Percentiles rank a stretch among this genome's conserved stretches.
phyloP scores from a whole-genome alignment of 805 yeast species.

The Helenozyma rhizophorensis region DNA sequence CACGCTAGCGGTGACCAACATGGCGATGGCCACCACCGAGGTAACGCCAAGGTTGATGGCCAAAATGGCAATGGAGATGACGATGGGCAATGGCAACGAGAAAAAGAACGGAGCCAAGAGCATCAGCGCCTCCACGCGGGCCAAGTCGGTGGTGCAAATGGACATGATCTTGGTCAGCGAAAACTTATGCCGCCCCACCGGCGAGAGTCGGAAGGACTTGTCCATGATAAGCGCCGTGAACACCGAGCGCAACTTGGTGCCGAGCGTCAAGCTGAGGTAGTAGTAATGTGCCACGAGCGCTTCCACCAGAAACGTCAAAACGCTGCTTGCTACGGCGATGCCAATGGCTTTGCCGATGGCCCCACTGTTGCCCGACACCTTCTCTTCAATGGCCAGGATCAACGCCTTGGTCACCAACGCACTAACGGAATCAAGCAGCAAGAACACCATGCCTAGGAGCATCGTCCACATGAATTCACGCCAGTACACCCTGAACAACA shows the following conservation, averaged over 20 bases:
- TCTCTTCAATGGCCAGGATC: constrained; percentile 1
- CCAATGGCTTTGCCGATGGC: constrained; percentile 1
- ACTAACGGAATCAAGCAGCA: constrained; percentile 1
- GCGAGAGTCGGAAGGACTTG: constrained; percentile 4
- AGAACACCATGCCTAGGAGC: neutral
- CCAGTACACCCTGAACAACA: too few species aligned
- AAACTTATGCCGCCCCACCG: constrained; percentile 1
- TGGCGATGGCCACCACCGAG: constrained; percentile 6
- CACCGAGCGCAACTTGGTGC: constrained; percentile 2
- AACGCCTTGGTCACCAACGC: constrained; percentile 4
- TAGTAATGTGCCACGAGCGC: constrained; percentile 1
- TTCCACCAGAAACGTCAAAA: neutral
- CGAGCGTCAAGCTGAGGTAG: constrained; percentile 1
- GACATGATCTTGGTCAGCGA: constrained; percentile 6
- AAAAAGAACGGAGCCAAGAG: constrained; percentile 2
- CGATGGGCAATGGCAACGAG: constrained; percentile 2
- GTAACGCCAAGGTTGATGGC: constrained; percentile 4
- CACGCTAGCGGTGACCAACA: constrained; percentile 3
- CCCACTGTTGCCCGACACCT: too few species aligned
- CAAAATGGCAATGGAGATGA: constrained; percentile 6
- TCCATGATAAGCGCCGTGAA: constrained; percentile 6
- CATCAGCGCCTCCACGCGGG: constrained; percentile 6
- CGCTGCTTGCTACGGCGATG: constrained; percentile 5
- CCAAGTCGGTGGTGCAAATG: constrained; percentile 6
- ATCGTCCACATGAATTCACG: neutral